Percentiles rank a stretch among this genome's conserved stretches.
Conservation (phyloP, 176 grass and related monocot species). For the Triticum dicoccoides region DNA sequence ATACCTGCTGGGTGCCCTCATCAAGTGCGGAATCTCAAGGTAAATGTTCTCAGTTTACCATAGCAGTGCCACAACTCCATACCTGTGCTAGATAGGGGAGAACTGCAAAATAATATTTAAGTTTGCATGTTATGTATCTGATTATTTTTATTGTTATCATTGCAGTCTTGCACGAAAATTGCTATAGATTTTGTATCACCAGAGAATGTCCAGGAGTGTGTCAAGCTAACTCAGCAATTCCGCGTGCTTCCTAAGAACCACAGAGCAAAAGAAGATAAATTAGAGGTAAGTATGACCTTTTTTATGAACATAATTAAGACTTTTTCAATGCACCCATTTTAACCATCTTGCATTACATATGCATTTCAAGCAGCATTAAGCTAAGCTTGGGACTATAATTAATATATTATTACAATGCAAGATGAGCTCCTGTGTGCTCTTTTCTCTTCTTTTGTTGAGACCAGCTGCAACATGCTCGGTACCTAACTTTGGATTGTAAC, state of each 20-base stretch:
- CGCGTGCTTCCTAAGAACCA: conserved; percentile 60
- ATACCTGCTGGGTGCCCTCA: conserved; percentile 79
- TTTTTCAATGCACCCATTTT: conserved; percentile 10
- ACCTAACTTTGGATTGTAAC: background rate
- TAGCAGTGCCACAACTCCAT: background rate
- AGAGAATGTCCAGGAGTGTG: conserved; percentile 63
- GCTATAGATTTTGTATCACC: conserved; percentile 86
- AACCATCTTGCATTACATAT: conserved; percentile 10
- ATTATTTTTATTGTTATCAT: background rate
- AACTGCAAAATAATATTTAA: background rate
- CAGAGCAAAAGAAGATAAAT: conserved; percentile 77
- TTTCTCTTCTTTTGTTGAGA: background rate
- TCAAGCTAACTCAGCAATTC: conserved; percentile 70
- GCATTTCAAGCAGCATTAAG: background rate
- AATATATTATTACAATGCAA: background rate
- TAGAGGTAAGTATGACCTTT: conserved; percentile 57
- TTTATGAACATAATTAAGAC: conserved; percentile 16
- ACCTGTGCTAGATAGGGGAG: background rate
- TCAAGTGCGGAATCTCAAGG: conserved; percentile 89
- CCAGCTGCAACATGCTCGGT: background rate
- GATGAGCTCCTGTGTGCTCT: background rate
- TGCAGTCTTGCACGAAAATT: conserved; percentile 78
- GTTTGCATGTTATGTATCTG: conserved; percentile 17
- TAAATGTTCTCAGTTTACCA: conserved; percentile 15
- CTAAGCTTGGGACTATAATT: background rate